Base-by-base conservation (phyloP, 352 stramenopile genomes). In the Blastocystis sp. region DNA sequence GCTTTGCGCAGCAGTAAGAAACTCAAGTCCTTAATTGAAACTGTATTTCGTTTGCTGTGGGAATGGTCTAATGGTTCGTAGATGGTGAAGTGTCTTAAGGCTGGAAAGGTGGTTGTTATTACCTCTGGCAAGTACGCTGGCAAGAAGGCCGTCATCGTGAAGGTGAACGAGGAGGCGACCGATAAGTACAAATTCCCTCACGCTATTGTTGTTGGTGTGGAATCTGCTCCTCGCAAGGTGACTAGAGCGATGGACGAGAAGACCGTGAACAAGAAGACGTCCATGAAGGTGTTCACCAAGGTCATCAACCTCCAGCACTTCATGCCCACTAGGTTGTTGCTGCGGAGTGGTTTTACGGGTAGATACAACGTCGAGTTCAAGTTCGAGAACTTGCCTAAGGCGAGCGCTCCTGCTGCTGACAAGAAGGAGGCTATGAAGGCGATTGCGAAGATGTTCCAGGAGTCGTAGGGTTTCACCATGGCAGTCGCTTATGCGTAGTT, bases 141-240 rank as follows among this genome's bases (percentile, higher is more conserved):
- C 21, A 89, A 89, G 87, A 89, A 89, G 87, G 87, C 87, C 52
- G 79, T 89, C 63, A 89, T 89, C 68, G 87, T 89, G 64, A 89
- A 89, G 77, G 64, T 81, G 45, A 66, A 84, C 61, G 87, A 89
- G 43, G 62, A 89, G 21, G 87, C n/a, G 4, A 89, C 61, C 42
- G 45, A 45, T 42, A 89, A 65, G 42, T 59, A 88, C 28, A 87
- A 87, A 38, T 89, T 81, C 76, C 70, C 70, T 78, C 38, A 89
- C 48, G 87, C 87, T 59, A n/a, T 89, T 19, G 87, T 89, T 52
- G 79, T 79, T 64, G 87, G 87, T 69, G 61, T 89, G 42, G 64
- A 59, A 9, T 38, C 42, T n/a, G 28, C 60, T 76, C 87, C 87
- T 81, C 76, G 87, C 38, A 89, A 82, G 69, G 87, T 89, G 34